Evolutionary conservation across 768 basidiomycete species (phyloP).

Genomic region (Termitomyces sp.): DNA sequence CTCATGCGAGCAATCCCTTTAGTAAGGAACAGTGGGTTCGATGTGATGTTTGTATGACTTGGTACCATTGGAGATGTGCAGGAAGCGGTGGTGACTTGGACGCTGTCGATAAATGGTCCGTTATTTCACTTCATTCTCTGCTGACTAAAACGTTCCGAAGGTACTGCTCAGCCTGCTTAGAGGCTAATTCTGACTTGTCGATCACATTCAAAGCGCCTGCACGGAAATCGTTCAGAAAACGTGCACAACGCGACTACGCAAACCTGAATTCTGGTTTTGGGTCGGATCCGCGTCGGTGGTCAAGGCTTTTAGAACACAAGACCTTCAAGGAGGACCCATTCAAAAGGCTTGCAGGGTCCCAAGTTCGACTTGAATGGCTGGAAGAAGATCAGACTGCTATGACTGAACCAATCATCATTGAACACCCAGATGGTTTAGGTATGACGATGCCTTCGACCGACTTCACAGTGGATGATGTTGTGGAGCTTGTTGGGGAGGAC

Average conservation of each 20-base stretch:
- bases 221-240: conserved; percentile 77
- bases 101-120: conserved; percentile 74
- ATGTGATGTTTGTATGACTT: conserved; percentile 75
- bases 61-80: conserved; percentile 83
- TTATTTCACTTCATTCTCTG: neutral
- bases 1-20: conserved; percentile 25
- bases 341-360: conserved; percentile 56
- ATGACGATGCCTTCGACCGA: conserved; percentile 79
- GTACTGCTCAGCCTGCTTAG: conserved; percentile 65
- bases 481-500: conserved; percentile 70
- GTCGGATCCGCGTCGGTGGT: conserved; percentile 62
- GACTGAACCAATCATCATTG: conserved; percentile 80
- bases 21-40: conserved; percentile 74
- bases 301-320: conserved; percentile 64
- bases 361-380: conserved; percentile 72
- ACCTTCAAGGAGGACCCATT: conserved; percentile 58
- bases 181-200: conserved; percentile 49
- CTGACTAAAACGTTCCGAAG: conserved; percentile 28
- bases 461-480: conserved; percentile 78
- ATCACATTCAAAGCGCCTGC: conserved; percentile 75
- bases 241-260: conserved; percentile 71
- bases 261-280: conserved; percentile 62
- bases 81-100: conserved; percentile 61
- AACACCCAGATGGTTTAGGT: conserved; percentile 73
- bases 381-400: conserved; percentile 66